These are phyloP conservation scores for Atalantia buxifolia DNA, from an alignment of 345 rosid species.

Conservation along the genomic window DNA sequence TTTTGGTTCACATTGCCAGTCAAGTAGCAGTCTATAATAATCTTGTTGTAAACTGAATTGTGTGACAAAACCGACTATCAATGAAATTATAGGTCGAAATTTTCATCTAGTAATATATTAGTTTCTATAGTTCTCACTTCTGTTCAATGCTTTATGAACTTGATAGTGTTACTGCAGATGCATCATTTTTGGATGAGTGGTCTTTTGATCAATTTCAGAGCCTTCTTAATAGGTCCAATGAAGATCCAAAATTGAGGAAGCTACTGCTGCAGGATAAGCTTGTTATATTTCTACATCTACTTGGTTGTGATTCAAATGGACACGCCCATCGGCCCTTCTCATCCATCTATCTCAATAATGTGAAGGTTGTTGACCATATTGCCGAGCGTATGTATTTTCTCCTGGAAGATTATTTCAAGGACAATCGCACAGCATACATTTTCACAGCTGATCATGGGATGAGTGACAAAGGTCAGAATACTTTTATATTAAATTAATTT, in stretches of 20 bases:
- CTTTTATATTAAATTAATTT: neutral
- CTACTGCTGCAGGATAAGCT: constrained; percentile 79
- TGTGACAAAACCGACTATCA: neutral
- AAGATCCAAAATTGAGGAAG: constrained; percentile 67
- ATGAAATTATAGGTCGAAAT: neutral
- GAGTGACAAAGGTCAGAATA: constrained; percentile 84
- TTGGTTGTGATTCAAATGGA: constrained; percentile 98
- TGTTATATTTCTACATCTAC: constrained; percentile 87
- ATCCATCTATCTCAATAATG: constrained; percentile 90
- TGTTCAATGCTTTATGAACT: constrained; percentile 25
- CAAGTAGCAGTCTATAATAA: neutral
- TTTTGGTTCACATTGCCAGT: neutral
- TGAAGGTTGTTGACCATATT: constrained; percentile 86
- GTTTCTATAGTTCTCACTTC: neutral
- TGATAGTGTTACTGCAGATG: constrained; percentile 68
- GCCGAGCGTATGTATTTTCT: constrained; percentile 74
- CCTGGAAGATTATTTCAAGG: constrained; percentile 80
- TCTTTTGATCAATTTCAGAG: constrained; percentile 91
- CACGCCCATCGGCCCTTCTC: constrained; percentile 97
- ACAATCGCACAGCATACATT: constrained; percentile 80
- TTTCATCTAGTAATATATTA: neutral
- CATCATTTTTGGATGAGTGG: constrained; percentile 98
- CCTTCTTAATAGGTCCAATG: constrained; percentile 78
- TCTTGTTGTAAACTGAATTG: neutral
- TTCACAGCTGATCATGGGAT: constrained; percentile 98